phyloP scores from a whole-genome alignment of 148 eudicot species.

The Vaccinium myrtillus region DNA sequence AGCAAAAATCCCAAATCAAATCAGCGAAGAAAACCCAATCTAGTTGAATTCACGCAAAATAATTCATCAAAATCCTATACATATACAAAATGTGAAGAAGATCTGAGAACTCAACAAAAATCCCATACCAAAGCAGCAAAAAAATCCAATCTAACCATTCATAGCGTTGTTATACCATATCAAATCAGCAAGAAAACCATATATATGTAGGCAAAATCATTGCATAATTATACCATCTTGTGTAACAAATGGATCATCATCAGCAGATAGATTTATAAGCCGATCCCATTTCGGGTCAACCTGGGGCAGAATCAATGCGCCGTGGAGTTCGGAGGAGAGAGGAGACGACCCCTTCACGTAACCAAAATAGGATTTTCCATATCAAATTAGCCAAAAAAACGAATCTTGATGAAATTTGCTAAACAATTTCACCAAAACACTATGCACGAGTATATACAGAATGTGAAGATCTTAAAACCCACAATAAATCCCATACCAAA shows the following conservation, averaged over 20 bases:
- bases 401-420: no score
- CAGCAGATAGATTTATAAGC: constrained; percentile 68
- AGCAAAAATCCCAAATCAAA: constrained; percentile 11
- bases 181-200: background rate
- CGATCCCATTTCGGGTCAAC: constrained; percentile 61
- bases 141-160: background rate
- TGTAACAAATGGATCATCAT: constrained; percentile 74
- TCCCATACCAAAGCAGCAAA: background rate
- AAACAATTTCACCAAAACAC: background rate
- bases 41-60: background rate
- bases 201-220: constrained; percentile 14
- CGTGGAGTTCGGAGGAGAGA: constrained; percentile 51
- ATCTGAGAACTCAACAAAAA: background rate
- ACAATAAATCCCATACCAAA: no score
- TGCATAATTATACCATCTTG: constrained; percentile 56
- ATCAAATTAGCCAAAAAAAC: no score
- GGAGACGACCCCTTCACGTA: constrained; percentile 50
- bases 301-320: constrained; percentile 62
- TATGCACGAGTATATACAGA: background rate
- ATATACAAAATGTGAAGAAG: background rate
- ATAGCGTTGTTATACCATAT: no score
- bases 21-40: background rate
- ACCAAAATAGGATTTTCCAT: constrained; percentile 41
- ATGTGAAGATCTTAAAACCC: no score
- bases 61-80: background rate